Conservation (phyloP, 2,329 filamentous ascomycete genomes). For the Paecilomyces formosus region DNA sequence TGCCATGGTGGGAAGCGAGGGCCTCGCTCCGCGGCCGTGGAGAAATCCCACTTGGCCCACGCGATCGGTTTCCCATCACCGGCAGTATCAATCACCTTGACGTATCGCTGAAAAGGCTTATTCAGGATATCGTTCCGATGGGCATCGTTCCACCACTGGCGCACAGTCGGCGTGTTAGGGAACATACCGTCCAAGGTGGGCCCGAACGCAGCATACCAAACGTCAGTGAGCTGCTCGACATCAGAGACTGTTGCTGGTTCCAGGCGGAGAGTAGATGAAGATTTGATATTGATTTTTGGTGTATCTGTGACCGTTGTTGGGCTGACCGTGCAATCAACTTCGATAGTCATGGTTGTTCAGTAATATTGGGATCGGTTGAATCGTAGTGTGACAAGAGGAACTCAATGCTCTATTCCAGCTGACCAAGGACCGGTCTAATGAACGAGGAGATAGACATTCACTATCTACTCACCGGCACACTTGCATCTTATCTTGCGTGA, state of each 20-base stretch:
- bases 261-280: background rate
- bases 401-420: no score
- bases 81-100: constrained; percentile 19
- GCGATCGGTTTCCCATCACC: constrained; percentile 13
- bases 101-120: constrained; percentile 17
- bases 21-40: constrained; percentile 16
- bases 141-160: constrained; percentile 17
- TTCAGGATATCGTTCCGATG: constrained; percentile 14
- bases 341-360: background rate
- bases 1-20: constrained; percentile 21
- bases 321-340: background rate
- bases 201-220: constrained; percentile 20
- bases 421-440: no score
- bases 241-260: constrained; percentile 15
- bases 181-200: constrained; percentile 12
- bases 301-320: background rate
- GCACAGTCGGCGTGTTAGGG: constrained; percentile 20
- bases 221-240: constrained; percentile 12
- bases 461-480: no score
- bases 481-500: no score
- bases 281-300: background rate
- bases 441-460: no score
- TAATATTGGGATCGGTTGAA: background rate
- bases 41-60: constrained; percentile 23
- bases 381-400: background rate